Conservation (phyloP, 495 filamentous ascomycete genomes). For the Peziza echinospora region DNA sequence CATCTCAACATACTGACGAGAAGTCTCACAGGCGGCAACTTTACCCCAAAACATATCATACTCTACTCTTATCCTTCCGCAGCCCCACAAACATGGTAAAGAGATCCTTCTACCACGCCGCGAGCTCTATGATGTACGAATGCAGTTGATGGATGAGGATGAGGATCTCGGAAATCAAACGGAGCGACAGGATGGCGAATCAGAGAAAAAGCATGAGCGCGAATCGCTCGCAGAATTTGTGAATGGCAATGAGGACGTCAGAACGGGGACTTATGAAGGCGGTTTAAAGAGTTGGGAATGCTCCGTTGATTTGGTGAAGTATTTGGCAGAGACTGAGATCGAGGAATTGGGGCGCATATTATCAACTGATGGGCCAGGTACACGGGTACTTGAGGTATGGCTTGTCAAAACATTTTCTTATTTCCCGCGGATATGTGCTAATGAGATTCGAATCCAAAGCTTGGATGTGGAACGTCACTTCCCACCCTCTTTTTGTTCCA, state of each 20-base stretch:
- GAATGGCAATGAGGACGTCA: slow-evolving; percentile 55
- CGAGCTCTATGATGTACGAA: slow-evolving; percentile 79
- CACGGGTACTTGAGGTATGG: slow-evolving; percentile 57
- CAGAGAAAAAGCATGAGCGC: slow-evolving; percentile 17
- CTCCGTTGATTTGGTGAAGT: slow-evolving; percentile 61
- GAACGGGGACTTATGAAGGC: slow-evolving; percentile 80
- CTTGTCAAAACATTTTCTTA: background rate
- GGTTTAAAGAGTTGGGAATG: slow-evolving; percentile 99
- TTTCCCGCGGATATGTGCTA: background rate
- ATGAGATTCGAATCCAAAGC: slow-evolving; percentile 25
- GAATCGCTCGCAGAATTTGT: slow-evolving; percentile 13
- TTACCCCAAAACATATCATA: slow-evolving; percentile 17
- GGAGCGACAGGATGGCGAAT: slow-evolving; percentile 19
- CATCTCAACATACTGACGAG: background rate
- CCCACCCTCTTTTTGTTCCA: slow-evolving; percentile 62
- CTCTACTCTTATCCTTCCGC: slow-evolving; percentile 2
- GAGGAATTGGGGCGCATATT: slow-evolving; percentile 5
- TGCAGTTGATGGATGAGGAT: slow-evolving; percentile 86
- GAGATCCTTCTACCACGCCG: slow-evolving; percentile 46
- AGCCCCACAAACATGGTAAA: slow-evolving; percentile 6
- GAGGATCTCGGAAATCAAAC: slow-evolving; percentile 25
- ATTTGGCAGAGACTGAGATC: slow-evolving; percentile 26
- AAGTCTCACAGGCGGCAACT: background rate
- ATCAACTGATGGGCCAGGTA: too few relatives aligned
- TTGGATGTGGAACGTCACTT: slow-evolving; percentile 78